Percentiles rank a stretch among this genome's conserved stretches.
phyloP scores from a whole-genome alignment of 228 moss, liverwort and hornwort genomes.

The Sphagnum magellanicum region DNA sequence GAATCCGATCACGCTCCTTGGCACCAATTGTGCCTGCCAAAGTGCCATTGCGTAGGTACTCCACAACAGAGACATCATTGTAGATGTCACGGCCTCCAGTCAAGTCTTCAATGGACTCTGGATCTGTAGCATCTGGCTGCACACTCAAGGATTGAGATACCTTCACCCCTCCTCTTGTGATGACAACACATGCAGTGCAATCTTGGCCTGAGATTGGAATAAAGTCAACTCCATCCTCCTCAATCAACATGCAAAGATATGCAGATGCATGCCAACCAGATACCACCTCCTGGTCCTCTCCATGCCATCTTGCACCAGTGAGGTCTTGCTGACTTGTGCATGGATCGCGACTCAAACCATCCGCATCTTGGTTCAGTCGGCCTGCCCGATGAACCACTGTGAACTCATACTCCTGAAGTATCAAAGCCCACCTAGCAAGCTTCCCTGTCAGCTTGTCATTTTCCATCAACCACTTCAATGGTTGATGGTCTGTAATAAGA shows the following conservation, averaged over 20 bases:
- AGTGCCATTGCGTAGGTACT: not conserved
- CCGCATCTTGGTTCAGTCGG: not conserved
- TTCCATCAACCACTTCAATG: slow-evolving; percentile 7
- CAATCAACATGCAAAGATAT: not conserved
- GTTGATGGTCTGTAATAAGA: not conserved
- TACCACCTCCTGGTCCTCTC: not conserved
- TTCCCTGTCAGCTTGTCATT: slow-evolving; percentile 2
- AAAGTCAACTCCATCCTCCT: not conserved
- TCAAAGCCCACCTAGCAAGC: slow-evolving; percentile 6
- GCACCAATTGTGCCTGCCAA: not conserved
- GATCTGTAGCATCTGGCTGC: too few relatives aligned
- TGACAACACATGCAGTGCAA: not conserved
- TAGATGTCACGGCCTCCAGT: not conserved
- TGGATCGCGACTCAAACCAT: slow-evolving; percentile 3
- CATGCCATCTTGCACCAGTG: slow-evolving; percentile 1
- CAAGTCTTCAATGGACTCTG: too few relatives aligned
- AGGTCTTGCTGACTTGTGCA: not conserved
- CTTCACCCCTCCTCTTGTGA: too few relatives aligned
- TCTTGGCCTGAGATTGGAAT: not conserved
- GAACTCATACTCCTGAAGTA: slow-evolving; percentile 10
- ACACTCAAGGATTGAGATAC: too few relatives aligned
- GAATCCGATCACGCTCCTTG: not conserved
- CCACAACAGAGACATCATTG: not conserved
- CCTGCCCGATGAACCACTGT: not conserved
- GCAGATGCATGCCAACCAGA: not conserved